A percentile compares a stretch with the other conserved stretches of the same genome.
Evolutionary conservation across 1,139 yeast genomes (phyloP).

Genomic region (Candida sp.): DNA sequence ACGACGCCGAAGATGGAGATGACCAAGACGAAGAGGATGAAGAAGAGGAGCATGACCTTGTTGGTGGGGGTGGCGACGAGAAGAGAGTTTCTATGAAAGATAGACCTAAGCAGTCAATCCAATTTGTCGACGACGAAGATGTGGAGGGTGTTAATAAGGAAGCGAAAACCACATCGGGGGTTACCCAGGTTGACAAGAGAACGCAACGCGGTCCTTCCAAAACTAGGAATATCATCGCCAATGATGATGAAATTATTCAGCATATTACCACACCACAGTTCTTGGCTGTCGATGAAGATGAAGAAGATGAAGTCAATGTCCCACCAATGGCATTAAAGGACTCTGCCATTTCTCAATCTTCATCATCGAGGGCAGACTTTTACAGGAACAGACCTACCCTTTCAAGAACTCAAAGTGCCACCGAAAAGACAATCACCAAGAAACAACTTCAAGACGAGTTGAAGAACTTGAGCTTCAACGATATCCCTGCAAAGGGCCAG

Average conservation of each 20-base stretch:
- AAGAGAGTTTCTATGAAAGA: constrained; percentile 12
- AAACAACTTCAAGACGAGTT: constrained; percentile 43
- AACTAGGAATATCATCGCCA: constrained; percentile 29
- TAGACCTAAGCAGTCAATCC: constrained; percentile 12
- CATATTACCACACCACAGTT: constrained; percentile 42
- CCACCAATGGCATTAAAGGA: constrained; percentile 18
- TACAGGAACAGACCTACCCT: constrained; percentile 10
- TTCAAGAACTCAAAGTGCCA: constrained; percentile 4
- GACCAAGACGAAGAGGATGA: constrained; percentile 25
- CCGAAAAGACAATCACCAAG: constrained; percentile 27
- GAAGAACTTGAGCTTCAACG: constrained; percentile 67
- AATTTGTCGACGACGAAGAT: constrained; percentile 11
- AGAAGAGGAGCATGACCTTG: constrained; percentile 17
- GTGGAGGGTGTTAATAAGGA: not conserved
- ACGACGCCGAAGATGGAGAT: constrained; percentile 49
- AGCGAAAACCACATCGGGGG: not conserved
- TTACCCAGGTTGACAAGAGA: not conserved
- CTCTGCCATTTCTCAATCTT: constrained; percentile 6
- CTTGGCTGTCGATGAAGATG: constrained; percentile 27
- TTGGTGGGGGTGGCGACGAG: not conserved
- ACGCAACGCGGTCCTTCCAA: not conserved
- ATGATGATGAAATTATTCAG: constrained; percentile 41
- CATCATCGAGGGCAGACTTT: constrained; percentile 13
- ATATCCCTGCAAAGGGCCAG: constrained; percentile 90
- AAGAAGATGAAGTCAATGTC: constrained; percentile 11